phyloP scores from a whole-genome alignment of 441 rosid species.

The Hura crepitans region DNA sequence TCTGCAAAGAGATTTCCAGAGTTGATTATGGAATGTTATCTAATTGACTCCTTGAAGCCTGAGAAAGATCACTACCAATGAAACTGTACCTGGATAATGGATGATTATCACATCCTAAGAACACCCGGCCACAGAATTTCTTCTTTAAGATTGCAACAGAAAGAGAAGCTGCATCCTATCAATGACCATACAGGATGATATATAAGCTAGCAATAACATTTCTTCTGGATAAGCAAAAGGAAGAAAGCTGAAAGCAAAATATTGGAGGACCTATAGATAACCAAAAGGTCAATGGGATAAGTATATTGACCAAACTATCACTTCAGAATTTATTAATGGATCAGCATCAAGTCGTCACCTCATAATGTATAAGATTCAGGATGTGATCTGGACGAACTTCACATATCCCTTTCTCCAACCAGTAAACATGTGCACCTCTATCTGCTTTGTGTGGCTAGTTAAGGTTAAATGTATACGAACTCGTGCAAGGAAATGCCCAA shows the following conservation, averaged over 20 bases:
- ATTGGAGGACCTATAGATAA: not conserved
- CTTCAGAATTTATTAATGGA: not conserved
- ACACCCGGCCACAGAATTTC: slow-evolving; percentile 51
- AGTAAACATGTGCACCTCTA: slow-evolving; percentile 83
- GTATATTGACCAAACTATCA: not conserved
- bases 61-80: slow-evolving; percentile 4
- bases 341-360: slow-evolving; percentile 40
- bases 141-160: slow-evolving; percentile 71
- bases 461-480: slow-evolving; percentile 31
- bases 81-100: slow-evolving; percentile 67
- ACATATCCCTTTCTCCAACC: slow-evolving; percentile 63
- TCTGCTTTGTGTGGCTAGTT: slow-evolving; percentile 57
- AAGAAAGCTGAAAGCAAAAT: not conserved
- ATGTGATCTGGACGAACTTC: slow-evolving; percentile 83
- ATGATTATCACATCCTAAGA: slow-evolving; percentile 90
- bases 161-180: slow-evolving; percentile 83
- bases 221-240: not conserved
- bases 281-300: not conserved
- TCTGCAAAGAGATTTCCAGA: slow-evolving; percentile 35
- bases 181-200: not conserved
- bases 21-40: not conserved
- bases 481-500: not conserved
- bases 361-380: slow-evolving; percentile 86
- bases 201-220: not conserved
- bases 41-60: slow-evolving; percentile 1